These are phyloP conservation scores for Silene conica DNA, from an alignment of 148 eudicot genomes.

Conservation along the genomic window DNA sequence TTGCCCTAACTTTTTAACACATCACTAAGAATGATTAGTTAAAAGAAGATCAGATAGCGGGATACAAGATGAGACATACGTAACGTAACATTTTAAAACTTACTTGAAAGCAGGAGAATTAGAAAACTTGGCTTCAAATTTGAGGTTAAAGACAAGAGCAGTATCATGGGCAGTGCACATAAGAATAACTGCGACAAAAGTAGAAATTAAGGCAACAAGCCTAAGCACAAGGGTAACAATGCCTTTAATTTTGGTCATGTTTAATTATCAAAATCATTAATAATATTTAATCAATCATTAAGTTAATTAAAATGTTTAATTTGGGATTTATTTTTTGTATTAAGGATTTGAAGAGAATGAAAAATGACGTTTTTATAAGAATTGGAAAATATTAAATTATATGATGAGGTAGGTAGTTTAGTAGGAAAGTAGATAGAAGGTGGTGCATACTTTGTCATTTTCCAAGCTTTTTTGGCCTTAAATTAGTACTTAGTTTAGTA, in stretches of 20 bases:
- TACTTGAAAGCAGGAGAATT: conserved; percentile 75
- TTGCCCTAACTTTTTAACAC: no score
- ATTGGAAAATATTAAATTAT: not conserved
- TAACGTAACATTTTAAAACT: conserved; percentile 3
- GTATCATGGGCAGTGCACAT: conserved; percentile 76
- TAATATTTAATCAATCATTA: not conserved
- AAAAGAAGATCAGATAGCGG: no score
- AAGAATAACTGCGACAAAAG: conserved; percentile 48
- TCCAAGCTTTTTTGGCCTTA: conserved; percentile 19
- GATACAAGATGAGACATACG: not conserved
- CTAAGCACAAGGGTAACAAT: conserved; percentile 53
- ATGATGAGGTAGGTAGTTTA: conserved; percentile 8
- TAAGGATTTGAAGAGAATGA: not conserved
- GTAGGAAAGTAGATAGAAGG: conserved; percentile 30
- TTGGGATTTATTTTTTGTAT: not conserved
- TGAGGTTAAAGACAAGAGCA: conserved; percentile 46
- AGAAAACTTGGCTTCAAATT: conserved; percentile 64
- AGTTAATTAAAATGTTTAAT: not conserved
- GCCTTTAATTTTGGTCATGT: conserved; percentile 40
- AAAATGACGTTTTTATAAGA: not conserved
- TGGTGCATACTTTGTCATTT: conserved; percentile 5
- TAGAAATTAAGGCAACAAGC: conserved; percentile 52
- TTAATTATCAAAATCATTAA: conserved; percentile 3
- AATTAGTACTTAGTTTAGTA: conserved; percentile 4
- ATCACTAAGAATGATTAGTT: no score